Percentiles rank a stretch among this genome's conserved stretches.
phyloP scores from a whole-genome alignment of 768 basidiomycete species.

The Phaffia australis region DNA sequence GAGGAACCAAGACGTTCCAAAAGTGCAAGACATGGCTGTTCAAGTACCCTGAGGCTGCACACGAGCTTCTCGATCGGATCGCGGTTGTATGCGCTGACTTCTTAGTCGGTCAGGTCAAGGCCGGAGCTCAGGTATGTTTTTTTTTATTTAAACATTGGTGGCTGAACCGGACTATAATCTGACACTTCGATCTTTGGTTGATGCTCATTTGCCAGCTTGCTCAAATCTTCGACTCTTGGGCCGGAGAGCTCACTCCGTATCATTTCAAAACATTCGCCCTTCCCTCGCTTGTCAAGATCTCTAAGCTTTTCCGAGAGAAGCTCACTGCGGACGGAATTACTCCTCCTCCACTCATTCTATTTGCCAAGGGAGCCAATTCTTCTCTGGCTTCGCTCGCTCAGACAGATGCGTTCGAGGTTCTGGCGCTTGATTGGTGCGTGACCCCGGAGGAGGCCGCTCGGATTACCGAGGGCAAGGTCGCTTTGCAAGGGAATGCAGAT shows the following conservation, averaged over 20 bases:
- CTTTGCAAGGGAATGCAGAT: slow-evolving; percentile 88
- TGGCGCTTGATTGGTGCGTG: slow-evolving; percentile 86
- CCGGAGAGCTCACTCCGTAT: slow-evolving; percentile 77
- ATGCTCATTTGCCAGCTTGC: slow-evolving; percentile 52
- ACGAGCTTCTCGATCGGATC: slow-evolving; percentile 61
- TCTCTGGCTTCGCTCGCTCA: slow-evolving; percentile 53
- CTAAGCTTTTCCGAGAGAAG: slow-evolving; percentile 52
- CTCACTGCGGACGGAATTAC: slow-evolving; percentile 50
- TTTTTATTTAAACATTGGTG: not conserved
- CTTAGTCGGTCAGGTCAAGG: slow-evolving; percentile 81
- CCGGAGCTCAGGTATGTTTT: slow-evolving; percentile 77
- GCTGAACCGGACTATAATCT: not conserved
- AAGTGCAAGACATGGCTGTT: slow-evolving; percentile 93
- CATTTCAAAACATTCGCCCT: slow-evolving; percentile 77
- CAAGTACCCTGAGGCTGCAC: slow-evolving; percentile 73
- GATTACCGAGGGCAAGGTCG: slow-evolving; percentile 48
- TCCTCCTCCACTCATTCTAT: slow-evolving; percentile 70
- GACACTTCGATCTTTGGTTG: not conserved
- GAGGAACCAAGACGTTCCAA: slow-evolving; percentile 76
- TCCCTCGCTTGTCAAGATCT: slow-evolving; percentile 65
- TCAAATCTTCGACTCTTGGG: slow-evolving; percentile 97
- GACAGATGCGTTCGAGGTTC: slow-evolving; percentile 65
- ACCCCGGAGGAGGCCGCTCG: slow-evolving; percentile 61
- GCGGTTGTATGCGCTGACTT: slow-evolving; percentile 84
- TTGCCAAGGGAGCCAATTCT: slow-evolving; percentile 85